Base-by-base conservation (phyloP, 495 filamentous ascomycete species). In the Amphirosellinia nigrospora region DNA sequence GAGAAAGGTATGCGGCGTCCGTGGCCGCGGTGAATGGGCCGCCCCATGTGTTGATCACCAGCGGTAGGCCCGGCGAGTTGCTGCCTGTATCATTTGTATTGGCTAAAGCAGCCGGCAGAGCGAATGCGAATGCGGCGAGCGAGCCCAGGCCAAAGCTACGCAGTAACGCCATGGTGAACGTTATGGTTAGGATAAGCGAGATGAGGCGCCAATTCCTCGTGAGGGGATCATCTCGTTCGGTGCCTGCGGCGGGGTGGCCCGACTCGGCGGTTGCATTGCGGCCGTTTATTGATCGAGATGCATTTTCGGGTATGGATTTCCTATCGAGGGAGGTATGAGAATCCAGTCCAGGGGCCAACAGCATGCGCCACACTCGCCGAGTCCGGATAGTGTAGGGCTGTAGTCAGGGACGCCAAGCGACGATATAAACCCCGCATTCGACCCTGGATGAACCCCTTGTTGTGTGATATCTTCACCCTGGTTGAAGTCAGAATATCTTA, bases 1-100 rank as follows among this genome's bases (percentile, higher is more conserved):
- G 77, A 41, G 78, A 63, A 15, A 72, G 32, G 60, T 80, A 86
- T 23, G 83, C 83, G n/a, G 83, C 82, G 66, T 86, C 81, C 21
- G 83, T 86, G 59, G 82, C 83, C 21, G 78, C 77, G 13, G 79
- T 82, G 72, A 85, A 85, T 21, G 78, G 72, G 9, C 83, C 83
- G 59, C 76, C 79, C 83, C 83, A 85, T 45, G 77, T 78, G 72
- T 84, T 85, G 70, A 85, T 79, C 10, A 82, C 77, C 72, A 85
- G 73, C 9, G 83, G 83, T 26, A 84, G 72, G 30, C 77, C 73
- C 0, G 81, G 79, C 36, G 78, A 75, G 48, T 74, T 74, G 15
- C 64, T 38, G 6, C 16, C 8, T 4, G 36, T 15, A 5, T 0
- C 4, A 34, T 66, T 32, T n/a, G 15, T 36, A 50, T 59, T 16